These are phyloP conservation scores for Neofusicoccum umdonicola DNA, from an alignment of 2,329 filamentous ascomycete genomes.

Conservation along the genomic window DNA sequence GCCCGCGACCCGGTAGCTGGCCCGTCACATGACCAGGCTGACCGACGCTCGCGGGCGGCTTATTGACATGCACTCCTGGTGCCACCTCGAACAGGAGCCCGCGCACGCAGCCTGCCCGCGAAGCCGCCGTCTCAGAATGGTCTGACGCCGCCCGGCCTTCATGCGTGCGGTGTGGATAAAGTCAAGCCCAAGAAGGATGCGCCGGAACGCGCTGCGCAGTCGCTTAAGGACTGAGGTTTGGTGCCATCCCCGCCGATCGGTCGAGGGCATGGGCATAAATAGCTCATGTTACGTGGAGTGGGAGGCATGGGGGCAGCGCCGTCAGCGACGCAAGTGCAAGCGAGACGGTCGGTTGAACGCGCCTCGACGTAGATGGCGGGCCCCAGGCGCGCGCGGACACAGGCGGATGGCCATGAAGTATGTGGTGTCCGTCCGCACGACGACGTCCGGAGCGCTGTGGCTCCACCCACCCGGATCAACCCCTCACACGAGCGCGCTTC, in stretches of 20 bases:
- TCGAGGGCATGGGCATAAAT: constrained; percentile 2
- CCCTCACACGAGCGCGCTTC: constrained; percentile 1
- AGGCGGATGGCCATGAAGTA: background rate
- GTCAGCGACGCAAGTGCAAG: background rate
- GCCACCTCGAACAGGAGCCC: background rate
- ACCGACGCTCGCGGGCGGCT: background rate
- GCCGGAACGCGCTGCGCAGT: background rate
- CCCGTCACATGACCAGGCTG: constrained; percentile 2
- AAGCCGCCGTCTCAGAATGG: constrained; percentile 4
- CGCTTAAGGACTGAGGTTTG: background rate
- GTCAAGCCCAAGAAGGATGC: background rate
- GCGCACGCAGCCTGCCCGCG: background rate
- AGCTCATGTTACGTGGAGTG: constrained; percentile 3
- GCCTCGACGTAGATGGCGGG: constrained; percentile 1
- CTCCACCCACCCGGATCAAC: background rate
- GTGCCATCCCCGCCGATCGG: constrained; percentile 1
- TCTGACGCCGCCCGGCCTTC: background rate
- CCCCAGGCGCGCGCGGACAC: background rate
- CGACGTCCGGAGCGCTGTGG: background rate
- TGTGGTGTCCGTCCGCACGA: background rate
- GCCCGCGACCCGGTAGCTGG: background rate
- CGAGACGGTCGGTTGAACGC: background rate
- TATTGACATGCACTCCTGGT: background rate
- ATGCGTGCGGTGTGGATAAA: constrained; percentile 6
- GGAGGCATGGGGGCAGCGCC: background rate